Base-by-base conservation (phyloP, 345 rosid genomes). In the Firmiana major region DNA sequence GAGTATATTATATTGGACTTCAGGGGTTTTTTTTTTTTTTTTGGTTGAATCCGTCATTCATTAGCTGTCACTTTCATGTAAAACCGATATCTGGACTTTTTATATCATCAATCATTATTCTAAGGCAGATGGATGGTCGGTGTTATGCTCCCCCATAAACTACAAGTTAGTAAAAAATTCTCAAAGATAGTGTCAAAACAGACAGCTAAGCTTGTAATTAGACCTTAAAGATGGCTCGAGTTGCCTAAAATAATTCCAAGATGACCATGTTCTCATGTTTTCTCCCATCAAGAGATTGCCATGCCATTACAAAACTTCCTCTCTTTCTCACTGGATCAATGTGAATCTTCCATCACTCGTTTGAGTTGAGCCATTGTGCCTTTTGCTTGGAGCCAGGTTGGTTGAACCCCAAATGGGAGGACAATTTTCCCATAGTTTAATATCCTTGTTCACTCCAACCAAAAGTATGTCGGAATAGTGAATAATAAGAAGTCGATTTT, bases 381-480 rank as follows among this genome's bases (percentile, higher is more conserved):
- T 62, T 8, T 63, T 60, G 80, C 62, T 78, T 34, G 58, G 63
- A 46, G 80, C 70, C 40, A 59, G 26, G 10, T 13, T n/a, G 45
- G 55, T 38, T 40, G 55, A 53, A 53, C 65, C 57, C 55, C n/a
- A 63, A 51, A 63, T 40, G 48, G 13, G 54, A 62, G 59, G 54
- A 62, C 31, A 72, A 49, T 36, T 24, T 19, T 17, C 64, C 66
- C 11, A 51, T 40, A n/a, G 9, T 63, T 78, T 8, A 43, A 40
- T 48, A 21, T 48, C 6, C 67, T 3, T 63, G 21, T 19, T 70
- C 36, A 48, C 75, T 3, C 0, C 55, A 45, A 46, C 57, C 70
- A 70, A 59, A 49, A 63, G 21, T 78, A 49, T 17, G 71, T 71
- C 73, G 64, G 55, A 72, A 59, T 58, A 15, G 42, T 70, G 75